Evolutionary conservation across 2,329 filamentous ascomycete species (phyloP).

Genomic region (Cordyceps cateniannulata): DNA sequence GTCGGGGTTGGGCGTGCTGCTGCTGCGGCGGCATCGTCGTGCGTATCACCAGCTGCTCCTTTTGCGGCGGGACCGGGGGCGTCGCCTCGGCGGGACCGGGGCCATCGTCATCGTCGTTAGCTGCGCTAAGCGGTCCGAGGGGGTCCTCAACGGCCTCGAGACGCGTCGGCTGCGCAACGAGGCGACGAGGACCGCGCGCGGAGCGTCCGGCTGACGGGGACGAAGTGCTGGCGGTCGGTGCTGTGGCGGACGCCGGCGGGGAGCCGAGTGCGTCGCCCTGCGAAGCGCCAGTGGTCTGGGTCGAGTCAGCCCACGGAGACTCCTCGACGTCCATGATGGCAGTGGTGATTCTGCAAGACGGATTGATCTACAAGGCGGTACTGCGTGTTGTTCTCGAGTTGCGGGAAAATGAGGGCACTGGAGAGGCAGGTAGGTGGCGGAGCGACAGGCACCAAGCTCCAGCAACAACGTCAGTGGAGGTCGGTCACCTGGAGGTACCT

Average conservation of each 20-base stretch:
- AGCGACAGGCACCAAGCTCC: conserved; percentile 7
- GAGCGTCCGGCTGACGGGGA: conserved; percentile 31
- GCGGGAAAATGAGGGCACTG: background rate
- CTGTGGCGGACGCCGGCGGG: conserved; percentile 24
- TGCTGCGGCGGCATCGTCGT: conserved; percentile 45
- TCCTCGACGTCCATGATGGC: conserved; percentile 43
- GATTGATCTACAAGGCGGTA: background rate
- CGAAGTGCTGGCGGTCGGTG: conserved; percentile 25
- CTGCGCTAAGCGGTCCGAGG: conserved; percentile 68
- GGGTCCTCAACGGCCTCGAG: conserved; percentile 74
- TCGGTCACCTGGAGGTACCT: background rate
- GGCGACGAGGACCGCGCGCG: conserved; percentile 49
- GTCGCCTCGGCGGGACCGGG: conserved; percentile 34
- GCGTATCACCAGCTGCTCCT: conserved; percentile 57
- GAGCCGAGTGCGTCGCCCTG: conserved; percentile 25
- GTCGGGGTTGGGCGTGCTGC: conserved; percentile 35
- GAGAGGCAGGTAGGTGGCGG: conserved; percentile 6
- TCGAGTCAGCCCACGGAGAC: conserved; percentile 48
- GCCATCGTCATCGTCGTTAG: conserved; percentile 38
- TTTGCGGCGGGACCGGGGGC: conserved; percentile 63
- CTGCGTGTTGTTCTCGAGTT: background rate
- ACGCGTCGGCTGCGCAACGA: conserved; percentile 69
- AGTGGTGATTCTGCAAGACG: background rate
- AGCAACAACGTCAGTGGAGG: conserved; percentile 12
- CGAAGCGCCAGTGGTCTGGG: conserved; percentile 25